A percentile compares a stretch with the other conserved stretches of the same genome.
Conservation (phyloP, 2,329 filamentous ascomycete genomes). For the Cladobotryum protrusum region DNA sequence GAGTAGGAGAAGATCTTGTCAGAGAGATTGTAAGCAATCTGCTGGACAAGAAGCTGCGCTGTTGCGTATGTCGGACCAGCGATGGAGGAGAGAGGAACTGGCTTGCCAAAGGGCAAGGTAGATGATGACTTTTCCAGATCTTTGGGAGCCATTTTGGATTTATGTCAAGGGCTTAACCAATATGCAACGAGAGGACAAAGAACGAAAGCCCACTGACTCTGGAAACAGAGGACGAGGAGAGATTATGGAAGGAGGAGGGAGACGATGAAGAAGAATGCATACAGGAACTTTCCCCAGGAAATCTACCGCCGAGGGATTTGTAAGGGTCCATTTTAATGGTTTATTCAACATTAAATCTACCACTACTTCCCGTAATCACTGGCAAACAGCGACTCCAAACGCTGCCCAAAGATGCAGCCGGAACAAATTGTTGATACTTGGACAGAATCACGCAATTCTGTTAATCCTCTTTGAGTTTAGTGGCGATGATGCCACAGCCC, state of each 20-base stretch:
- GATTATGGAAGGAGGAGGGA: conserved; percentile 9
- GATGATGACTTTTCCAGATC: conserved; percentile 31
- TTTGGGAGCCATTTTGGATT: conserved; percentile 6
- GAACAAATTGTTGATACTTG: conserved; percentile 30
- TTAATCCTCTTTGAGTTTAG: conserved; percentile 27
- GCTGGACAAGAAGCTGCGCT: conserved; percentile 88
- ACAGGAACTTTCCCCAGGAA: conserved; percentile 11
- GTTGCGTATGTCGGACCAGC: conserved; percentile 88
- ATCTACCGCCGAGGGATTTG: conserved; percentile 21
- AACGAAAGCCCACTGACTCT: neutral
- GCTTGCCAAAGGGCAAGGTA: conserved; percentile 52
- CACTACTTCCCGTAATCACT: conserved; percentile 13
- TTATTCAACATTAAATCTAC: conserved; percentile 8
- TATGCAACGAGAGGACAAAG: too few species aligned
- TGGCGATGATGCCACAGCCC: conserved; percentile 22
- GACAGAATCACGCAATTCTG: conserved; percentile 36
- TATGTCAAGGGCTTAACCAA: neutral
- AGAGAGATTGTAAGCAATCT: conserved; percentile 89
- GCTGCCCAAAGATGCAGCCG: too few species aligned
- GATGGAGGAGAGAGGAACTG: conserved; percentile 54
- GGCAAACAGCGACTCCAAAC: neutral
- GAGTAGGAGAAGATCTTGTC: conserved; percentile 98
- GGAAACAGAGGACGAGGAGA: conserved; percentile 12
- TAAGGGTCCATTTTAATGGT: conserved; percentile 14
- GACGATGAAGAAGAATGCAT: conserved; percentile 6